These are phyloP conservation scores for Achaetomium macrosporum DNA, from an alignment of 2,329 filamentous ascomycete genomes.

Conservation along the genomic window DNA sequence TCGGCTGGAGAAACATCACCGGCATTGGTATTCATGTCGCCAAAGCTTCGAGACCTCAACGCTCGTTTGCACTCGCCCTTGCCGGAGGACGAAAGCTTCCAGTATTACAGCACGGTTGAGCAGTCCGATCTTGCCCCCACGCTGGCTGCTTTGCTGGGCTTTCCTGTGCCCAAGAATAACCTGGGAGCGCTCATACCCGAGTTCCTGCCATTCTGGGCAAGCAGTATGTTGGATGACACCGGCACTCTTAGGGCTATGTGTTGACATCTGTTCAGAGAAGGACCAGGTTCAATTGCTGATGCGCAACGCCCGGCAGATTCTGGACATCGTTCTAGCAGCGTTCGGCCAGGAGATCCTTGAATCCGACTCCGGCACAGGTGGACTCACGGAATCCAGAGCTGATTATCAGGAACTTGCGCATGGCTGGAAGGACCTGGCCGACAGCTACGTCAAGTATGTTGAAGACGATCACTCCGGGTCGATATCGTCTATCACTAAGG, in stretches of 20 bases:
- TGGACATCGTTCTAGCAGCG: slow-evolving; percentile 68
- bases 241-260: background rate
- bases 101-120: slow-evolving; percentile 79
- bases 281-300: slow-evolving; percentile 64
- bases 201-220: slow-evolving; percentile 71
- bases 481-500: slow-evolving; percentile 40
- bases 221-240: slow-evolving; percentile 38
- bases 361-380: slow-evolving; percentile 18
- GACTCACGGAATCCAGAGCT: slow-evolving; percentile 34
- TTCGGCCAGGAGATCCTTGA: slow-evolving; percentile 50
- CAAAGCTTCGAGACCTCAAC: slow-evolving; percentile 62
- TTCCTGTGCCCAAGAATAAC: slow-evolving; percentile 86
- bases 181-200: slow-evolving; percentile 78
- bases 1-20: slow-evolving; percentile 91
- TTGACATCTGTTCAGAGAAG: slow-evolving; percentile 28
- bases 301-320: slow-evolving; percentile 75
- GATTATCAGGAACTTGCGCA: slow-evolving; percentile 59
- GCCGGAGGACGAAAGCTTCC: slow-evolving; percentile 61
- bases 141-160: slow-evolving; percentile 75
- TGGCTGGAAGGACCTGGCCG: slow-evolving; percentile 49
- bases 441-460: slow-evolving; percentile 15
- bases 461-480: slow-evolving; percentile 32
- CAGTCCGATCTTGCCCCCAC: slow-evolving; percentile 94
- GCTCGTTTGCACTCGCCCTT: slow-evolving; percentile 45
- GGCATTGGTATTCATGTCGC: slow-evolving; percentile 84